Conservation (phyloP, 805 yeast species). For the Wickerhamomyces kurtzmanii region DNA sequence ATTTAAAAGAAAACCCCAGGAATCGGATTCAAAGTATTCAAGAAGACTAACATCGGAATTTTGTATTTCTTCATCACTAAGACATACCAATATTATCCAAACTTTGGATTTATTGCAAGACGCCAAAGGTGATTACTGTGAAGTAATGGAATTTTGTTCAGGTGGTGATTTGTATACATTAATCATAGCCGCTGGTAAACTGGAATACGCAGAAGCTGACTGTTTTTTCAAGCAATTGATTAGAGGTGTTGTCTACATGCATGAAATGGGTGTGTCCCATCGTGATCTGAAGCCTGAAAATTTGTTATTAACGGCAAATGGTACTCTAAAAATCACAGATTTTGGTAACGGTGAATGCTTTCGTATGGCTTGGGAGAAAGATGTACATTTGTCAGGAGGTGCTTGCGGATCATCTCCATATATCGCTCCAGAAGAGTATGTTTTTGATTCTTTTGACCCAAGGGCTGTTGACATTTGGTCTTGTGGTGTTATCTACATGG, state of each 20-base stretch:
- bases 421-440: conserved; percentile 83
- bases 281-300: conserved; percentile 89
- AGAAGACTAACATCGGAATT: conserved; percentile 74
- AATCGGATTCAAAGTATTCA: conserved; percentile 56
- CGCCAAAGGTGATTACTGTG: conserved; percentile 75
- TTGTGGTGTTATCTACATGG: conserved; percentile 88
- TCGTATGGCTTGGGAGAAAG: conserved; percentile 76
- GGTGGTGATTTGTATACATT: conserved; percentile 76
- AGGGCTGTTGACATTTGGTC: conserved; percentile 85
- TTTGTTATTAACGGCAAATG: conserved; percentile 60
- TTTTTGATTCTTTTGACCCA: conserved; percentile 61
- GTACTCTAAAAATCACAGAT: conserved; percentile 74
- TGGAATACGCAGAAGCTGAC: conserved; percentile 79
- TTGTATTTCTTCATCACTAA: conserved; percentile 69
- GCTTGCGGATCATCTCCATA: conserved; percentile 84
- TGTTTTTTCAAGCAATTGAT: conserved; percentile 83
- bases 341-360: conserved; percentile 83
- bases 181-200: conserved; percentile 65
- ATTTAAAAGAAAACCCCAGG: conserved; percentile 54
- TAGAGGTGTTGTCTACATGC: conserved; percentile 82
- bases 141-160: conserved; percentile 77
- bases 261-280: conserved; percentile 83
- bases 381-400: conserved; percentile 60
- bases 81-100: conserved; percentile 68
- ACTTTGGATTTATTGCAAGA: conserved; percentile 73